Percentiles rank a stretch among this genome's conserved stretches.
phyloP scores from a whole-genome alignment of 441 rosid species.

The Aquilaria agallochum region DNA sequence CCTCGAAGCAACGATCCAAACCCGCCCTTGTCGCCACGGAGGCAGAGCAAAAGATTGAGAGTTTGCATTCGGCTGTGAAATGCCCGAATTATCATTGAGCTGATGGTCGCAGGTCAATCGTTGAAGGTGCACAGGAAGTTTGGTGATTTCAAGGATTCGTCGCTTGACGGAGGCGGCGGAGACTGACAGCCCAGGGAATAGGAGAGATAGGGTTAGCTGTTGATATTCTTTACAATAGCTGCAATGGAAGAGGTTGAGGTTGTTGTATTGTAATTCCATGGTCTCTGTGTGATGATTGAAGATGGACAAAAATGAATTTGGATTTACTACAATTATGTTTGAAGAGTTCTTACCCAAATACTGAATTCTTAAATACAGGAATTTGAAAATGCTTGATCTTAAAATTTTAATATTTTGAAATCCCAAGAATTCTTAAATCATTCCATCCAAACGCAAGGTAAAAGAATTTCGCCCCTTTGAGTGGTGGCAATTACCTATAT shows the following conservation, averaged over 20 bases:
- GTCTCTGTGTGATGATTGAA: neutral
- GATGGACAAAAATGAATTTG: neutral
- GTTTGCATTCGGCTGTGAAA: slow-evolving; percentile 44
- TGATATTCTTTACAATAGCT: slow-evolving; percentile 61
- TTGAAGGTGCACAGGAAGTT: slow-evolving; percentile 56
- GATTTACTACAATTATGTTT: neutral
- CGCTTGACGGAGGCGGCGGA: slow-evolving; percentile 47
- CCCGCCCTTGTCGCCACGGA: slow-evolving; percentile 93
- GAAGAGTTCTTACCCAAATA: neutral
- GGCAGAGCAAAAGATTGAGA: slow-evolving; percentile 59
- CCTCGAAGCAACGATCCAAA: slow-evolving; percentile 94
- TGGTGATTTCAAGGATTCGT: slow-evolving; percentile 53
- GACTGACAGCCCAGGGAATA: slow-evolving; percentile 34
- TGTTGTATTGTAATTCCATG: slow-evolving; percentile 17
- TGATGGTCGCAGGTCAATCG: slow-evolving; percentile 63
- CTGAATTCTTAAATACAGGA: no score
- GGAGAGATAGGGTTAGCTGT: slow-evolving; percentile 55
- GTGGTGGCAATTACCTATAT: no score
- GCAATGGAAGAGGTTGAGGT: slow-evolving; percentile 29
- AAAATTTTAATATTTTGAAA: no score
- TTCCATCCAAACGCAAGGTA: no score
- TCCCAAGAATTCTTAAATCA: no score
- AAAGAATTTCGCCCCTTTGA: no score
- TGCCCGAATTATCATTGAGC: slow-evolving; percentile 34
- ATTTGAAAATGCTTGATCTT: no score